phyloP scores from a whole-genome alignment of 345 rosid genomes.

The Bruguiera gymnorhiza region DNA sequence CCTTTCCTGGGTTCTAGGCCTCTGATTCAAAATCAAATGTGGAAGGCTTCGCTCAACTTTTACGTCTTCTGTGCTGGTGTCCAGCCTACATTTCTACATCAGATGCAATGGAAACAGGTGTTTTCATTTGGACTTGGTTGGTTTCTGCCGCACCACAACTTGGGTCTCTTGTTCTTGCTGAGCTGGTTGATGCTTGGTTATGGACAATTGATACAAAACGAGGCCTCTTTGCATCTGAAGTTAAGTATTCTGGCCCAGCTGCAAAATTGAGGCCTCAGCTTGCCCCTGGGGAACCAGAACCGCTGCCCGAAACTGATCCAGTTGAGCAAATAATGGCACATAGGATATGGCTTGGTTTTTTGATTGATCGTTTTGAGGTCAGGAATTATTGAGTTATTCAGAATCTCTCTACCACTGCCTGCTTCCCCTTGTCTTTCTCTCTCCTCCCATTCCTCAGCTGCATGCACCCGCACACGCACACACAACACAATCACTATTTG shows the following conservation, averaged over 20 bases:
- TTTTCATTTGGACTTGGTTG: slow-evolving; percentile 98
- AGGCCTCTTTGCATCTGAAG: slow-evolving; percentile 94
- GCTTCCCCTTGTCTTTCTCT: background rate
- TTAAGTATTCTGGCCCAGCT: slow-evolving; percentile 77
- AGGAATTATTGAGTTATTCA: slow-evolving; percentile 23
- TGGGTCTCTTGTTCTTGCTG: slow-evolving; percentile 91
- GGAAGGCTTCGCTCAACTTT: slow-evolving; percentile 89
- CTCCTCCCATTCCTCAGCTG: background rate
- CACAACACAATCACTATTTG: too few relatives aligned
- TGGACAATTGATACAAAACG: slow-evolving; percentile 98
- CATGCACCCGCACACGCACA: too few relatives aligned
- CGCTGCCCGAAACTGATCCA: slow-evolving; percentile 60
- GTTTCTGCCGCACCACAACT: slow-evolving; percentile 96
- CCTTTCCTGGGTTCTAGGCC: slow-evolving; percentile 44
- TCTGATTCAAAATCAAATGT: slow-evolving; percentile 68
- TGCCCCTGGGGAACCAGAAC: slow-evolving; percentile 90
- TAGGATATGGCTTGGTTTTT: slow-evolving; percentile 92
- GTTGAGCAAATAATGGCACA: slow-evolving; percentile 96
- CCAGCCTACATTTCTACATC: slow-evolving; percentile 95
- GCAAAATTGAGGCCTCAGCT: slow-evolving; percentile 96
- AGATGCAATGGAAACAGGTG: slow-evolving; percentile 96
- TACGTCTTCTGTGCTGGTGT: slow-evolving; percentile 99
- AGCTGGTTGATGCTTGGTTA: slow-evolving; percentile 99
- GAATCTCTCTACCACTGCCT: background rate
- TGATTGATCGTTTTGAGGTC: slow-evolving; percentile 98